Evolutionary conservation across 2,329 filamentous ascomycete genomes (phyloP).

Genomic region (Delphinella strobiligena): DNA sequence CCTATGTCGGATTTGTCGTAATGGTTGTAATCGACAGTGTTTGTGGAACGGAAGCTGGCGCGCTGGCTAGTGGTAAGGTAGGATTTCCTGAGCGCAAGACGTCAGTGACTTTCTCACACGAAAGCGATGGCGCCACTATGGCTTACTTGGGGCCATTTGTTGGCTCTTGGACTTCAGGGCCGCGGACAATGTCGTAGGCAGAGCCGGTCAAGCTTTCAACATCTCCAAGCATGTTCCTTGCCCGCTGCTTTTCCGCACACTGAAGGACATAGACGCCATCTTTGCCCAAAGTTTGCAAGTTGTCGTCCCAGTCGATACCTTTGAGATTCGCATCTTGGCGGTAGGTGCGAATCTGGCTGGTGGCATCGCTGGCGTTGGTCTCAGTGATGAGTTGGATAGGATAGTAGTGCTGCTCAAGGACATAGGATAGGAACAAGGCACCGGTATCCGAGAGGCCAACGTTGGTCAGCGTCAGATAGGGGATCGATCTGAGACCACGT

Average conservation of each 20-base stretch:
- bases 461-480: conserved; percentile 26
- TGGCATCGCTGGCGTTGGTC: conserved; percentile 20
- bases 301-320: conserved; percentile 24
- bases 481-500: conserved; percentile 27
- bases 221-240: conserved; percentile 3
- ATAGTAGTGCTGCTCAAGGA: conserved; percentile 26
- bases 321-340: conserved; percentile 17
- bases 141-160: not conserved
- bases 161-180: not conserved
- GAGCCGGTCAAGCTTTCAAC: conserved; percentile 6
- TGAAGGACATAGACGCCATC: conserved; percentile 23
- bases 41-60: conserved; percentile 16
- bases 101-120: not conserved
- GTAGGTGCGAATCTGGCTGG: conserved; percentile 19
- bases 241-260: conserved; percentile 16
- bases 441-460: conserved; percentile 24
- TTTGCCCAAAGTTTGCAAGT: conserved; percentile 16
- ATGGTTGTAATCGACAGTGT: conserved; percentile 15
- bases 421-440: conserved; percentile 28
- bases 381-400: conserved; percentile 24
- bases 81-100: not conserved
- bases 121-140: not conserved
- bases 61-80: conserved; percentile 8
- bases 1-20: conserved; percentile 21
- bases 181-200: not conserved